phyloP scores from a whole-genome alignment of 2,329 filamentous ascomycete species.

The Cladosporium cucumerinum region DNA sequence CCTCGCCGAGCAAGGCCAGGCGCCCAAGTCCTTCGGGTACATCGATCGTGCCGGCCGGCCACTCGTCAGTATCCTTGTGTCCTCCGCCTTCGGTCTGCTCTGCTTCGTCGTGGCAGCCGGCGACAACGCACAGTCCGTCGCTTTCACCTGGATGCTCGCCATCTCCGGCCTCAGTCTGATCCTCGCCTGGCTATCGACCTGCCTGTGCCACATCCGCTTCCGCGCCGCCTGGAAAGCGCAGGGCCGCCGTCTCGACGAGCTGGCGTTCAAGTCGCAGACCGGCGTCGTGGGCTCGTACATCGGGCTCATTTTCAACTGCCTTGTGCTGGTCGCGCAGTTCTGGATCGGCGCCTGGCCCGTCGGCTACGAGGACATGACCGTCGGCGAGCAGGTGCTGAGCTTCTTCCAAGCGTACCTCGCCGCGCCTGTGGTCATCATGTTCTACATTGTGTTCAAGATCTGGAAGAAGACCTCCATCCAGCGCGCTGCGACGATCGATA shows the following conservation, averaged over 20 bases:
- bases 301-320: slow-evolving; percentile 69
- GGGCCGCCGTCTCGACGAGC: slow-evolving; percentile 41
- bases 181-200: slow-evolving; percentile 75
- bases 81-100: slow-evolving; percentile 65
- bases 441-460: slow-evolving; percentile 65
- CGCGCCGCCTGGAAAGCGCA: slow-evolving; percentile 66
- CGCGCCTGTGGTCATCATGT: slow-evolving; percentile 32
- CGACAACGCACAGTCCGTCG: slow-evolving; percentile 48
- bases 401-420: slow-evolving; percentile 36
- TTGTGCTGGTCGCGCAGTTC: slow-evolving; percentile 71
- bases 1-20: slow-evolving; percentile 65
- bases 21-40: slow-evolving; percentile 54
- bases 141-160: slow-evolving; percentile 69
- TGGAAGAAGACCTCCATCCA: slow-evolving; percentile 59
- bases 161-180: slow-evolving; percentile 68
- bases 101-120: slow-evolving; percentile 66
- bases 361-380: slow-evolving; percentile 48
- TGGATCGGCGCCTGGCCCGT: slow-evolving; percentile 80
- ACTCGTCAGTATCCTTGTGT: slow-evolving; percentile 43
- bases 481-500: slow-evolving; percentile 8
- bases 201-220: slow-evolving; percentile 84
- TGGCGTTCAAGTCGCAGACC: slow-evolving; percentile 61
- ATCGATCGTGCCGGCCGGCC: slow-evolving; percentile 75
- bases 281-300: slow-evolving; percentile 78
- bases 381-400: slow-evolving; percentile 27